A percentile compares a stretch with the other conserved stretches of the same genome.
Evolutionary conservation across 192 early-diverging fungal species (phyloP).

Genomic region (Chytriomyces sp.): DNA sequence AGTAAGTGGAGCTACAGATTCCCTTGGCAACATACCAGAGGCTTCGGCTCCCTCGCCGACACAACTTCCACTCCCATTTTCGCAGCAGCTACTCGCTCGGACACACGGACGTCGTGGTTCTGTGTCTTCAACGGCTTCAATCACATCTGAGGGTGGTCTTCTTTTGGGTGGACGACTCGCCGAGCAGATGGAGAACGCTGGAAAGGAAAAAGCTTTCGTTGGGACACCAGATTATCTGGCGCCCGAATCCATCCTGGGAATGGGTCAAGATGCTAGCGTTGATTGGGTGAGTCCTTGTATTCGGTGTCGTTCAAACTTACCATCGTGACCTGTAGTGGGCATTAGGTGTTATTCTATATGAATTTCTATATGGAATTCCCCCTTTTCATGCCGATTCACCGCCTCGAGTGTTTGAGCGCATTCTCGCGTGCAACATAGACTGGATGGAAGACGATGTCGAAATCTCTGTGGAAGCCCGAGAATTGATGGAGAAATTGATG

Average conservation of each 20-base stretch:
- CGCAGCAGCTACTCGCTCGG: constrained; percentile 22
- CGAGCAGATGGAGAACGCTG: constrained; percentile 52
- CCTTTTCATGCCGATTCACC: constrained; percentile 81
- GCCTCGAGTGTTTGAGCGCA: constrained; percentile 82
- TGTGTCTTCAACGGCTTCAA: constrained; percentile 34
- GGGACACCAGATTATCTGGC: constrained; percentile 92
- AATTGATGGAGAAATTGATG: constrained; percentile 79
- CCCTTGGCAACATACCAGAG: background rate
- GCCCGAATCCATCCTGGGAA: constrained; percentile 82
- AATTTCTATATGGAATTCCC: constrained; percentile 80
- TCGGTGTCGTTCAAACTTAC: constrained; percentile 2
- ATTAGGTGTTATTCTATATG: constrained; percentile 84
- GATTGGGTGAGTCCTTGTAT: constrained; percentile 73
- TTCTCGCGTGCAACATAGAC: constrained; percentile 72
- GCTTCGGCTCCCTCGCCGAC: background rate
- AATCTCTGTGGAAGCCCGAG: constrained; percentile 69
- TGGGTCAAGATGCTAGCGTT: constrained; percentile 80
- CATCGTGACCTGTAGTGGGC: constrained; percentile 69
- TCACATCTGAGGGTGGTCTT: constrained; percentile 25
- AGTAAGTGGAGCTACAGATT: background rate
- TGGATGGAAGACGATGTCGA: constrained; percentile 75
- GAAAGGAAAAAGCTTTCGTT: constrained; percentile 59
- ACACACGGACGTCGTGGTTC: constrained; percentile 40
- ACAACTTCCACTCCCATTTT: constrained; percentile 18
- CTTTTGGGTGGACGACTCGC: constrained; percentile 45